A percentile compares a stretch with the other conserved stretches of the same genome.
Conservation (phyloP, 192 early-diverging fungal genomes). For the Backusella circina region DNA sequence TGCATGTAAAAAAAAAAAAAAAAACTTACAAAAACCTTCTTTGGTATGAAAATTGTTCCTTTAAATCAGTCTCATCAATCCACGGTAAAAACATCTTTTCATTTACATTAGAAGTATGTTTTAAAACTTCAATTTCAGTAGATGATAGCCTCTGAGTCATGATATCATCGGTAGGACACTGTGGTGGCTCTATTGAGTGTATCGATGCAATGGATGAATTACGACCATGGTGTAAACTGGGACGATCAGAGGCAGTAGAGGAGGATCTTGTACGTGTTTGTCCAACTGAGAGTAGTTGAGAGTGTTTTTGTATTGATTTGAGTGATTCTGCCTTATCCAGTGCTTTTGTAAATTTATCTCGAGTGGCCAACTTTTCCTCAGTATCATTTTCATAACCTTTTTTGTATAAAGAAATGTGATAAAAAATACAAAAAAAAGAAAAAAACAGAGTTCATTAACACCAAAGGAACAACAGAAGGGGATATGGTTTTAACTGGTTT, state of each 20-base stretch:
- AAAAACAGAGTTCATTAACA: background rate
- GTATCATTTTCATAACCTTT: conserved; percentile 5
- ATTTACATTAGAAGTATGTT: conserved; percentile 68
- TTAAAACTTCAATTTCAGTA: conserved; percentile 60
- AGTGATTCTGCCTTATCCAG: conserved; percentile 44
- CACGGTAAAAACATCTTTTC: conserved; percentile 72
- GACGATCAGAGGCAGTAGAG: background rate
- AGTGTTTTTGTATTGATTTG: conserved; percentile 33
- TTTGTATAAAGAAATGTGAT: background rate
- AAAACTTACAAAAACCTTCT: conserved; percentile 45
- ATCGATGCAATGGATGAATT: background rate
- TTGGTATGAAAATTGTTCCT: conserved; percentile 54
- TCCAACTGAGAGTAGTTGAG: background rate
- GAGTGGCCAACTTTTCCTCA: conserved; percentile 7
- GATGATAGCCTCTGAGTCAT: conserved; percentile 29
- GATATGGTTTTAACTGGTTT: background rate
- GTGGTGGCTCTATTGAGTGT: background rate
- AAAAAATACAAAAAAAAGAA: background rate
- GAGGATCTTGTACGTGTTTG: background rate
- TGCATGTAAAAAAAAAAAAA: conserved; percentile 17
- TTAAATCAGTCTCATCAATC: conserved; percentile 54
- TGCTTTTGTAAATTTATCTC: conserved; percentile 26
- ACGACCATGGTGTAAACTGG: background rate
- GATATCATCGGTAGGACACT: conserved; percentile 10
- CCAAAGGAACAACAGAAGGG: background rate